A percentile compares a stretch with the other conserved stretches of the same genome.
These are phyloP conservation scores for Lycium barbarum DNA, from an alignment of 257 asterid genomes.

Conservation along the genomic window DNA sequence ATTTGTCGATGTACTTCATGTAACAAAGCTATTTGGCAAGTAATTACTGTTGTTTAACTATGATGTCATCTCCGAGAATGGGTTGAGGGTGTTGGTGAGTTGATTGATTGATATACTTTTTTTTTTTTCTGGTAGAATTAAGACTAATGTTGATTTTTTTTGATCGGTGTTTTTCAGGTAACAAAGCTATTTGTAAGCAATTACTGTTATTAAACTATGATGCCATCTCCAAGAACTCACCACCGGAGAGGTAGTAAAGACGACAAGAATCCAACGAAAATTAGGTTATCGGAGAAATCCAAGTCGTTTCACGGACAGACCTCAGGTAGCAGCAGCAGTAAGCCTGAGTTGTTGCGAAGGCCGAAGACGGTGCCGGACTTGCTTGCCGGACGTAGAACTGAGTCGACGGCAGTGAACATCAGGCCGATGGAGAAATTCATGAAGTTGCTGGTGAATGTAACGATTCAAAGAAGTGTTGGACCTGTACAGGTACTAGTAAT, in stretches of 20 bases:
- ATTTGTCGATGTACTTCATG: no score
- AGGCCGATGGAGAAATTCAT: conserved; percentile 57
- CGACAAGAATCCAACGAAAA: background rate
- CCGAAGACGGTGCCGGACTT: conserved; percentile 18
- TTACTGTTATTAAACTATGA: background rate
- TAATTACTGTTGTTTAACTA: no score
- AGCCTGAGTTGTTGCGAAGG: background rate
- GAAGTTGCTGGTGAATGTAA: conserved; percentile 75
- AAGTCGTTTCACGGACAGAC: conserved; percentile 24
- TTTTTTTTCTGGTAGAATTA: no score
- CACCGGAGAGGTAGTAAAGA: background rate
- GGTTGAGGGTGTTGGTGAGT: no score
- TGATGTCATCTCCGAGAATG: no score
- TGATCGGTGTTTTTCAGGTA: background rate
- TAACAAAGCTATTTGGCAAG: no score
- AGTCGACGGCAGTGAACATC: conserved; percentile 1
- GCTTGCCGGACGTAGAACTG: background rate
- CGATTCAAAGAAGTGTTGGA: conserved; percentile 82
- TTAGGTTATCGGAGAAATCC: conserved; percentile 21
- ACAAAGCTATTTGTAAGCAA: background rate
- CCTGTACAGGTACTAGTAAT: conserved; percentile 62
- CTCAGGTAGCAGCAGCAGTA: background rate
- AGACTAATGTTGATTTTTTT: no score
- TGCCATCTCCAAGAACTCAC: conserved; percentile 22
- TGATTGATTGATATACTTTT: no score